Conservation (phyloP, 2,329 filamentous ascomycete species). For the Alternaria longipes region DNA sequence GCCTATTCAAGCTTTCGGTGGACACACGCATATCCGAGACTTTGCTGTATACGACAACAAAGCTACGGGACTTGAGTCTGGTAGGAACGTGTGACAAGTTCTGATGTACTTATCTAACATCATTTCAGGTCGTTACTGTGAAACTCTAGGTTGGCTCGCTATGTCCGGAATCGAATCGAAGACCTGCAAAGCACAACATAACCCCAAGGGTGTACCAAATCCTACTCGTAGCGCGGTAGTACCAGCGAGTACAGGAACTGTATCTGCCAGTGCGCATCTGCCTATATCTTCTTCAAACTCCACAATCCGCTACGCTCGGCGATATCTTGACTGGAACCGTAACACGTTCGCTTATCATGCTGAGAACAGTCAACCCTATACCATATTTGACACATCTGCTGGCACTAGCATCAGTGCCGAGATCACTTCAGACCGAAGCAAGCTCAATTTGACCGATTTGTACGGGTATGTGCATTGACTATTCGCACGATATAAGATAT, state of each 20-base stretch:
- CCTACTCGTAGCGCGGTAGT: conserved; percentile 51
- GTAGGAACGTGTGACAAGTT: conserved; percentile 20
- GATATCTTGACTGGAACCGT: conserved; percentile 75
- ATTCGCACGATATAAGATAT: neutral
- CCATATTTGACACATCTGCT: conserved; percentile 59
- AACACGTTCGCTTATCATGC: conserved; percentile 72
- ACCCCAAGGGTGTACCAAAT: conserved; percentile 55
- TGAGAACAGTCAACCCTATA: conserved; percentile 56
- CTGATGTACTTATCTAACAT: conserved; percentile 2
- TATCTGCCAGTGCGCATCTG: conserved; percentile 42
- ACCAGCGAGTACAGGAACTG: conserved; percentile 40
- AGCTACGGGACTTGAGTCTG: conserved; percentile 69
- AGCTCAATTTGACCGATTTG: conserved; percentile 64
- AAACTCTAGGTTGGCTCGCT: conserved; percentile 73
- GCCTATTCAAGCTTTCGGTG: conserved; percentile 72
- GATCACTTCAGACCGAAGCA: conserved; percentile 61
- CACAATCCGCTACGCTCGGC: conserved; percentile 62
- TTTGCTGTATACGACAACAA: conserved; percentile 70
- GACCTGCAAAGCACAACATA: conserved; percentile 54
- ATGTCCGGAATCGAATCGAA: conserved; percentile 66
- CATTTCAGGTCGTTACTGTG: conserved; percentile 65
- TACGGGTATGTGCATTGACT: conserved; percentile 54
- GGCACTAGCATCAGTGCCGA: conserved; percentile 59
- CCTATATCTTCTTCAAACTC: conserved; percentile 44
- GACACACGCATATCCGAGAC: conserved; percentile 71